Evolutionary conservation across 2,329 filamentous ascomycete genomes (phyloP), one percentile per base, ranked within the genome.

Genomic region (Orbilia javanica): DNA sequence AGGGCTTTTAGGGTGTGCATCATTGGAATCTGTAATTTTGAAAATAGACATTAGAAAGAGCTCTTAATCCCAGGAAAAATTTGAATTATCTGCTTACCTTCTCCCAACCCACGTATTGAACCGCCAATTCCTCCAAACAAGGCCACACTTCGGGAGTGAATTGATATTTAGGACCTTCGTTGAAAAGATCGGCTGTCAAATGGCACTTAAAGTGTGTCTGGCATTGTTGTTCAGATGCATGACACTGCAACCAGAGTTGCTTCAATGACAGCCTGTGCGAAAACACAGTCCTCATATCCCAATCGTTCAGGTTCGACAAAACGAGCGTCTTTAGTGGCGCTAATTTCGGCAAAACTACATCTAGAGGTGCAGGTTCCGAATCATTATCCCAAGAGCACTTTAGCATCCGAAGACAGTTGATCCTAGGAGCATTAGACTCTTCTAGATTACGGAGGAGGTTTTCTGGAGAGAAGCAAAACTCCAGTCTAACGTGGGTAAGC

Each of bases 171-270:
- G 27, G 60, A 5, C 15, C 31, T 15, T 55, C 31, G 5, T 53
- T 60, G 27, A 69, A 75, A 55, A 75, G 63, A 27, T 29, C 31
- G 10, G 44, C 34, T 15, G 57, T 39, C 36, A 64, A n/a, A 15
- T 36, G 42, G 13, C 57, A 62, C 0, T 20, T 20, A 6, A 44
- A 52, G 6, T 46, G 31, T 8, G 20, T 27, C 5, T 53, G 29
- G 15, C 44, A 22, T 25, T 53, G 34, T 1, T 36, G 64, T 2
- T 52, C 52, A 18, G 29, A 25, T 3, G 52, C 20, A 10, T 64
- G 53, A n/a, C 71, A 75, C 42, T 63, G 64, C 10, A 75, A 4
- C 71, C 71, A 75, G 6, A 75, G 39, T 6, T 66, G 42, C 31
- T 50, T 69, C 10, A 75, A 42, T 4, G 71, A 64, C 2, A 48